Base-by-base conservation (phyloP, 2,329 filamentous ascomycete genomes). In the Didymella segeticola region DNA sequence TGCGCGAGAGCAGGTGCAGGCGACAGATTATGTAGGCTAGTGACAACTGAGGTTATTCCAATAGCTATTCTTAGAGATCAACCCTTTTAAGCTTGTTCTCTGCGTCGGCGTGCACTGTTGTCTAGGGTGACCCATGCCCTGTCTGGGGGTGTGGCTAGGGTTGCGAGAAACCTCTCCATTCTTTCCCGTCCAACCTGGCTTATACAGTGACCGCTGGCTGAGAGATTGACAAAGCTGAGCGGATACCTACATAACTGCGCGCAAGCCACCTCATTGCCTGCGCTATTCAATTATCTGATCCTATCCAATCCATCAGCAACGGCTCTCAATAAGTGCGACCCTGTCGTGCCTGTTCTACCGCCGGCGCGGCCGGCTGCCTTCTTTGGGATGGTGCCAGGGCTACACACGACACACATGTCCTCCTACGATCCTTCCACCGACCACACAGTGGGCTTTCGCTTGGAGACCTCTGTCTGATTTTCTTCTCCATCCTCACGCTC, bases 51-150 rank as follows among this genome's bases (percentile, higher is more conserved):
- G 57, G 53, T 33, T 43, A 39, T 53, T 22, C 27, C 26, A 33
- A 17, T 23, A n/a, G 47, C 67, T 72, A 71, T 68, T 67, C 62
- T 65, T 72, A 71, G 69, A 62, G 54, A 69, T 69, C 64, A 60
- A 61, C 62, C 69, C 64, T 59, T 61, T 63, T 64, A 67, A 66
- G 64, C 64, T 59, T 65, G 60, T 55, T 48, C 34, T 33, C 51
- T 54, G 45, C 51, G 34, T 54, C 34, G 26, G 29, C 34, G 39
- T 23, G 9, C 27, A n/a, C n/a, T n/a, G n/a, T n/a, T n/a, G 48
- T 36, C 39, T 26, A 54, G 51, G 39, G 26, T 43, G n/a, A 30
- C 45, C 51, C 34, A 45, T 48, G 51, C 51, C 57, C 58, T 47
- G 58, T 61, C 51, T 65, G 62, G 64, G 51, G 61, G 59, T n/a